Evolutionary conservation across 768 basidiomycete genomes (phyloP).

Genomic region (Mycena indigotica): DNA sequence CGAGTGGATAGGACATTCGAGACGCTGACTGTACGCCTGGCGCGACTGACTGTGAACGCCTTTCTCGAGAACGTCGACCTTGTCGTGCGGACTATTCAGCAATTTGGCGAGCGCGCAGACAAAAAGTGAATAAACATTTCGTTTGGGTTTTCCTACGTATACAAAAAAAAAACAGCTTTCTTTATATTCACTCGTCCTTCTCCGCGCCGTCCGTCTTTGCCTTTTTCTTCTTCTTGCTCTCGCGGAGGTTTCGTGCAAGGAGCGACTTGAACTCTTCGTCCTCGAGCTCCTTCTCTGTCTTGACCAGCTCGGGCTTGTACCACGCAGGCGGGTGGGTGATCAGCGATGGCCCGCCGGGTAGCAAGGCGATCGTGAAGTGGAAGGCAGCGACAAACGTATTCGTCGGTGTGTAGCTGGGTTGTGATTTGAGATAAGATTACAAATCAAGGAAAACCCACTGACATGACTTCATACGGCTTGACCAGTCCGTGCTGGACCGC

Average conservation of each 20-base stretch:
- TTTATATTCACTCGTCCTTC: constrained; percentile 36
- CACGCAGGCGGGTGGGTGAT: constrained; percentile 88
- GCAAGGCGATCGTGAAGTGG: constrained; percentile 95
- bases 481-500: constrained; percentile 93
- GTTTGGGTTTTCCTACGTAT: constrained; percentile 7
- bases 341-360: constrained; percentile 83
- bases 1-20: constrained; percentile 59
- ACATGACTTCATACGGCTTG: constrained; percentile 95
- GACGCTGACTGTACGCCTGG: constrained; percentile 82
- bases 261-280: constrained; percentile 85
- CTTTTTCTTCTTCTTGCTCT: constrained; percentile 91
- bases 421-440: neutral
- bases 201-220: constrained; percentile 58
- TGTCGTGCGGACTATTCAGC: constrained; percentile 76
- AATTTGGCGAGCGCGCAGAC: constrained; percentile 74
- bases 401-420: constrained; percentile 69
- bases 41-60: constrained; percentile 79
- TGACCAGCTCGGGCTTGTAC: constrained; percentile 92
- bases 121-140: constrained; percentile 22
- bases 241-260: constrained; percentile 77
- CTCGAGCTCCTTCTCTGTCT: constrained; percentile 86
- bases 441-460: constrained; percentile 39
- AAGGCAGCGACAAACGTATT: constrained; percentile 90
- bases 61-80: constrained; percentile 91
- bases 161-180: constrained; percentile 4